Evolutionary conservation across 1,284 basidiomycete species (phyloP).

Genomic region (Phlebopus sp.): DNA sequence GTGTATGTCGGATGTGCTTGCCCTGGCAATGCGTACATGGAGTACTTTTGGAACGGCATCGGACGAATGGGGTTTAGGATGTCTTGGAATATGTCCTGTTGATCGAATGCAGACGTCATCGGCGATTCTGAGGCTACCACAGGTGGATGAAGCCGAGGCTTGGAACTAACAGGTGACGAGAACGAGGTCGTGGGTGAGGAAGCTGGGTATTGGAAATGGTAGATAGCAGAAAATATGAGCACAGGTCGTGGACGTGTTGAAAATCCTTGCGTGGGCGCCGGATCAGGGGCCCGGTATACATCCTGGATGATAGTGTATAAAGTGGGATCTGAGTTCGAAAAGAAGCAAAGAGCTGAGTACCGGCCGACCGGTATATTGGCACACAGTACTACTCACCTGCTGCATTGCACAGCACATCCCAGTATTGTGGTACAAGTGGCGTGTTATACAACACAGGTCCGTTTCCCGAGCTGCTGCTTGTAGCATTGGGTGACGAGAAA

Average conservation of each 20-base stretch:
- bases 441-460: conserved; percentile 53
- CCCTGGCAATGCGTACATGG: not conserved
- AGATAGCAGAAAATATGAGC: conserved; percentile 49
- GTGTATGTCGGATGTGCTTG: too few relatives aligned
- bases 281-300: conserved; percentile 37
- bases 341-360: not conserved
- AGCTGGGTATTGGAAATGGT: conserved; percentile 45
- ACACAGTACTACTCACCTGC: conserved; percentile 40
- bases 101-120: conserved; percentile 19
- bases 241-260: conserved; percentile 23
- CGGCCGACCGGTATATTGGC: not conserved
- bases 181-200: conserved; percentile 2
- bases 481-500: conserved; percentile 10
- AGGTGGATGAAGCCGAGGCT: conserved; percentile 1
- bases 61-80: not conserved
- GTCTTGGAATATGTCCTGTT: conserved; percentile 8
- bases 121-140: conserved; percentile 1
- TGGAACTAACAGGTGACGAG: conserved; percentile 3
- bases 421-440: conserved; percentile 55
- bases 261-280: conserved; percentile 14
- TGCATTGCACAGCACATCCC: conserved; percentile 51
- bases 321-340: conserved; percentile 44
- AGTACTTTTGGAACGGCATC: conserved; percentile 9
- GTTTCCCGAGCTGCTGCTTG: conserved; percentile 27
- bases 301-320: conserved; percentile 55